Base-by-base conservation (phyloP, 495 filamentous ascomycete genomes). In the Articulospora tetracladia region DNA sequence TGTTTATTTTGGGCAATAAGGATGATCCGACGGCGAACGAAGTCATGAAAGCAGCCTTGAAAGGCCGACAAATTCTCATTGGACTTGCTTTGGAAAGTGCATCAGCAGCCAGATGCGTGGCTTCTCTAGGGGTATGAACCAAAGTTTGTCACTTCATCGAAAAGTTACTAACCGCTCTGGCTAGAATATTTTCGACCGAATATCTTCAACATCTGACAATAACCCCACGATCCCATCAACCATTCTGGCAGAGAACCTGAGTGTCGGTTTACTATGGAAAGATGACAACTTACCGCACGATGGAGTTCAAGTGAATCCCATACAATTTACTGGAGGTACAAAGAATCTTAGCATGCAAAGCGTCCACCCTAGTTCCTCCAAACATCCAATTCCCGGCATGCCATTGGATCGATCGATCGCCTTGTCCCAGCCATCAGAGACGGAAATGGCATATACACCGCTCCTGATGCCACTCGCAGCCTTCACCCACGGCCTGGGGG, bases 111-210 rank as follows among this genome's bases (percentile, higher is more conserved):
- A 34, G 28, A 25, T 47, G 36, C 23, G 12, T 47, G 13, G 36
- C 6, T 47, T 23, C 36, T 46, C 26, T 57, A 46, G 54, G 6
- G 15, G 54, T 57, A 57, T 39, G 34, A n/a, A n/a, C 34, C n/a
- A 10, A n/a, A n/a, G 10, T n/a, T 39, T 39, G n/a, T n/a, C 10
- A 39, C 34, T 39, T 39, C 34, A 39, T 39, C n/a, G n/a, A 39
- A 39, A 10, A 10, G 10, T 39, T 39, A 39, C 34, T 39, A n/a
- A 39, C 34, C n/a, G 10, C n/a, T 39, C 10, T 39, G 34, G n/a
- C n/a, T 39, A 39, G 34, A 39, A 39, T 39, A 39, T 39, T 39
- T 39, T 39, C n/a, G 34, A 39, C n/a, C 34, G 34, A n/a, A 10
- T 39, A 10, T 39, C 34, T 10, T 10, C 34, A 39, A 10, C 10